These are phyloP conservation scores for Rhodamnia rubescens DNA, from an alignment of 345 rosid genomes.

Conservation along the genomic window DNA sequence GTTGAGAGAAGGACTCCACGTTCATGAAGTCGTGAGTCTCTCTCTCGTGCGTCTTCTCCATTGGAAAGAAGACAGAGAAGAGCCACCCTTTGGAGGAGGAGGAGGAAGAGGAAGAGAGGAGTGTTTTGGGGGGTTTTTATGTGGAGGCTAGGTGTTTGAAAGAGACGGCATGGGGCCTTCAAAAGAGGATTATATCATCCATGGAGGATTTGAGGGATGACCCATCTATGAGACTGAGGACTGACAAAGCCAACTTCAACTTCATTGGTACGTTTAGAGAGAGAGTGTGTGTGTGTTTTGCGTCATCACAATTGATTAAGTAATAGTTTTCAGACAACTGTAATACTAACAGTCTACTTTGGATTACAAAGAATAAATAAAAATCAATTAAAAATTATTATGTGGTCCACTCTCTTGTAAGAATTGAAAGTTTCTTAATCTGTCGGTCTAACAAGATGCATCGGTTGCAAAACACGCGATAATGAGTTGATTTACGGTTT, in stretches of 20 bases:
- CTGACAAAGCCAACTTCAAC: conserved; percentile 34
- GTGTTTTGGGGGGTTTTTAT: neutral
- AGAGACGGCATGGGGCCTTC: conserved; percentile 1
- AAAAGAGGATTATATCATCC: conserved; percentile 14
- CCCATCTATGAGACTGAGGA: conserved; percentile 25
- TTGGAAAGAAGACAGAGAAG: neutral
- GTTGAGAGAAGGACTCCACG: conserved; percentile 44
- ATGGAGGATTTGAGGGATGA: conserved; percentile 18
- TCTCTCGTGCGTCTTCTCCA: conserved; percentile 21
- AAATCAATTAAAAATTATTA: too few relatives aligned
- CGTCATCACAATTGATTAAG: too few relatives aligned
- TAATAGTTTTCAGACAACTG: too few relatives aligned
- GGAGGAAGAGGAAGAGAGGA: neutral
- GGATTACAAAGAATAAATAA: too few relatives aligned
- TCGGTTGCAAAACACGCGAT: too few relatives aligned
- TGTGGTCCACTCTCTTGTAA: too few relatives aligned
- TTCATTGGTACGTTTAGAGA: neutral
- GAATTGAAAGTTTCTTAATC: too few relatives aligned
- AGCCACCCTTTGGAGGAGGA: neutral
- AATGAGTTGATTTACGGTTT: too few relatives aligned
- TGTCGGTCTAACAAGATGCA: too few relatives aligned
- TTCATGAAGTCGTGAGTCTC: conserved; percentile 42
- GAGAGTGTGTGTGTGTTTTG: neutral
- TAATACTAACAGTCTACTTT: too few relatives aligned
- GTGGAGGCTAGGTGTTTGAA: neutral